Conservation (phyloP, 2,329 filamentous ascomycete genomes). For the Phyllosticta paracitricarpa region DNA sequence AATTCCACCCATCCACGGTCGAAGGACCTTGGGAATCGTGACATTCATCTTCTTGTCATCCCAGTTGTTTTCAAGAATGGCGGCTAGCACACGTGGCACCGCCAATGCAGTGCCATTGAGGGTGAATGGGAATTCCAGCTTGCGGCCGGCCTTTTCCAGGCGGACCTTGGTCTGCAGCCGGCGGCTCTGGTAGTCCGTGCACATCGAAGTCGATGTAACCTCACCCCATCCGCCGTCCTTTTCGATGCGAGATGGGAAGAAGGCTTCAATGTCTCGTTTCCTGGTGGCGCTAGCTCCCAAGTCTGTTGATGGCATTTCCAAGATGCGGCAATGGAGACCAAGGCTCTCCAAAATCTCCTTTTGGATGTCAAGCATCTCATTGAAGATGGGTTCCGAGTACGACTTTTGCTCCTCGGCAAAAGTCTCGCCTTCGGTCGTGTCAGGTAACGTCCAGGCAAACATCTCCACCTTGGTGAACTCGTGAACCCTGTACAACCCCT, state of each 20-base stretch:
- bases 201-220: slow-evolving; percentile 81
- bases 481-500: slow-evolving; percentile 91
- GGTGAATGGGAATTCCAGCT: slow-evolving; percentile 70
- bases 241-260: slow-evolving; percentile 69
- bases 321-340: slow-evolving; percentile 72
- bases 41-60: slow-evolving; percentile 59
- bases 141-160: slow-evolving; percentile 33
- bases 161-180: slow-evolving; percentile 68
- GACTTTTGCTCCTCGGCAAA: slow-evolving; percentile 17
- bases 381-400: slow-evolving; percentile 50
- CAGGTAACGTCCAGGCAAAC: slow-evolving; percentile 77
- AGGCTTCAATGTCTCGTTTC: slow-evolving; percentile 90
- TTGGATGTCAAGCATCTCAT: slow-evolving; percentile 81
- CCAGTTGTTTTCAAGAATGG: slow-evolving; percentile 86
- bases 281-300: slow-evolving; percentile 78
- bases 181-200: slow-evolving; percentile 87
- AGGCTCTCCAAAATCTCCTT: slow-evolving; percentile 69
- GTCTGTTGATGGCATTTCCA: slow-evolving; percentile 86
- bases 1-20: slow-evolving; percentile 66
- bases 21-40: slow-evolving; percentile 65
- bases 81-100: slow-evolving; percentile 79
- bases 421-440: slow-evolving; percentile 25
- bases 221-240: slow-evolving; percentile 77
- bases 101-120: slow-evolving; percentile 91
- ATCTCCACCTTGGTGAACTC: slow-evolving; percentile 98